These are phyloP conservation scores for Pythium periplocum DNA, from an alignment of 352 stramenopile genomes.

Conservation along the genomic window DNA sequence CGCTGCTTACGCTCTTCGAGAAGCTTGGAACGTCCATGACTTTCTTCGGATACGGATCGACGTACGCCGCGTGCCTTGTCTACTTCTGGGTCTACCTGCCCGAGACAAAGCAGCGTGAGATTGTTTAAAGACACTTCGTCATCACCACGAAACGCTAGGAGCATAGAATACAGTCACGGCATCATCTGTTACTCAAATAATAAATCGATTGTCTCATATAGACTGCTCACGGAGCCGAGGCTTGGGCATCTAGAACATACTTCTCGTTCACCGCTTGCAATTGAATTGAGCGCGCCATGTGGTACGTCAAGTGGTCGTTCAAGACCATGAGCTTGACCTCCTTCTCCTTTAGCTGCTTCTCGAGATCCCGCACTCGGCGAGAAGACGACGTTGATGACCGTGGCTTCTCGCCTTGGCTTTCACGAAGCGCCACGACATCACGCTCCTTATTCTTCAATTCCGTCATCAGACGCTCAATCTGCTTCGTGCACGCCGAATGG, in stretches of 20 bases:
- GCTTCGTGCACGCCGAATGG: slow-evolving; percentile 4
- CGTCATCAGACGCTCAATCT: slow-evolving; percentile 44
- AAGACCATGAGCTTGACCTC: slow-evolving; percentile 79
- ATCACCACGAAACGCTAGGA: too few species aligned
- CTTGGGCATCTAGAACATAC: neutral
- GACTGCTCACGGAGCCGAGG: too few species aligned
- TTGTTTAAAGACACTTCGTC: slow-evolving; percentile 31
- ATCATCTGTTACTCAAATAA: too few species aligned
- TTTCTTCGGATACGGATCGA: slow-evolving; percentile 56
- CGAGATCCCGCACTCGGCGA: slow-evolving; percentile 46
- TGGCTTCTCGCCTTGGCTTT: neutral
- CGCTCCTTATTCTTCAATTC: slow-evolving; percentile 49
- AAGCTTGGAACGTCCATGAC: slow-evolving; percentile 54
- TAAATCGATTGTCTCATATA: too few species aligned
- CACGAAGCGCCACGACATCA: slow-evolving; percentile 33
- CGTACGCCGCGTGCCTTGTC: slow-evolving; percentile 61
- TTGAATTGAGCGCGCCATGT: slow-evolving; percentile 72
- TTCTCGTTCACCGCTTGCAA: slow-evolving; percentile 72
- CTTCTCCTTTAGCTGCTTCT: slow-evolving; percentile 43
- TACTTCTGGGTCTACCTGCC: slow-evolving; percentile 71
- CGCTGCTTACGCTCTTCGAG: slow-evolving; percentile 75
- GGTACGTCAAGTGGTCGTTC: slow-evolving; percentile 82
- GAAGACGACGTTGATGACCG: slow-evolving; percentile 12
- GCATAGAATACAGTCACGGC: too few species aligned
- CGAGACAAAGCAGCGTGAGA: slow-evolving; percentile 72